Evolutionary conservation across 2,329 filamentous ascomycete species (phyloP).

Genomic region (Botrytis porri): DNA sequence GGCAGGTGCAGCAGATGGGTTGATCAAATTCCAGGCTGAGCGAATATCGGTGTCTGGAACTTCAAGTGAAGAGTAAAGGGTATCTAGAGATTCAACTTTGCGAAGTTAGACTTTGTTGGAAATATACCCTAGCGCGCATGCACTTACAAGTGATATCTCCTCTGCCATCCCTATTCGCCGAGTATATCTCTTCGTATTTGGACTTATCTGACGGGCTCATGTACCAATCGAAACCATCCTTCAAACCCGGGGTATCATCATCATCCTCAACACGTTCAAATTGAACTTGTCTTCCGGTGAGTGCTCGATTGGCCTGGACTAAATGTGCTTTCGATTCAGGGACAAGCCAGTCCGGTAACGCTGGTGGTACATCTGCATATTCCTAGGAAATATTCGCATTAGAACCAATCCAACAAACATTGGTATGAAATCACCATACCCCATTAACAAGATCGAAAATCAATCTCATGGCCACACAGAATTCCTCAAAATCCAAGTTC

Average conservation of each 20-base stretch:
- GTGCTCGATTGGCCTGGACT: conserved; percentile 75
- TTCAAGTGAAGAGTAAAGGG: conserved; percentile 79
- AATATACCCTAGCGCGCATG: neutral
- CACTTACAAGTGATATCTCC: conserved; percentile 76
- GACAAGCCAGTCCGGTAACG: conserved; percentile 92
- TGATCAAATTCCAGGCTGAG: conserved; percentile 95
- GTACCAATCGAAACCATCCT: conserved; percentile 99
- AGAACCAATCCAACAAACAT: neutral
- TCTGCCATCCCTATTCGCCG: conserved; percentile 81
- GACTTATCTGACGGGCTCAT: conserved; percentile 88
- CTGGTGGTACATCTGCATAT: conserved; percentile 80
- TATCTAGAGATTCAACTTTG: conserved; percentile 71
- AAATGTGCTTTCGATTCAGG: conserved; percentile 92
- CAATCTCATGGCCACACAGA: conserved; percentile 96
- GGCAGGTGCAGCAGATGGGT: conserved; percentile 75
- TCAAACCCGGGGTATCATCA: conserved; percentile 76
- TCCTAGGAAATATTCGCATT: conserved; percentile 53
- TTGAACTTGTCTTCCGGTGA: conserved; percentile 74
- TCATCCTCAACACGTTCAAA: conserved; percentile 87
- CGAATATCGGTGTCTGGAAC: conserved; percentile 76
- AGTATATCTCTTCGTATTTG: conserved; percentile 98
- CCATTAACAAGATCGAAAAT: conserved; percentile 98
- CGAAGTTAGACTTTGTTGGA: conserved; percentile 1
- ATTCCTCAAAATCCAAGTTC: conserved; percentile 98
- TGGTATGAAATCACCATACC: conserved; percentile 47